Evolutionary conservation across 1,284 basidiomycete species (phyloP), one percentile per base, ranked within the genome.

Genomic region (Puccinia horiana): DNA sequence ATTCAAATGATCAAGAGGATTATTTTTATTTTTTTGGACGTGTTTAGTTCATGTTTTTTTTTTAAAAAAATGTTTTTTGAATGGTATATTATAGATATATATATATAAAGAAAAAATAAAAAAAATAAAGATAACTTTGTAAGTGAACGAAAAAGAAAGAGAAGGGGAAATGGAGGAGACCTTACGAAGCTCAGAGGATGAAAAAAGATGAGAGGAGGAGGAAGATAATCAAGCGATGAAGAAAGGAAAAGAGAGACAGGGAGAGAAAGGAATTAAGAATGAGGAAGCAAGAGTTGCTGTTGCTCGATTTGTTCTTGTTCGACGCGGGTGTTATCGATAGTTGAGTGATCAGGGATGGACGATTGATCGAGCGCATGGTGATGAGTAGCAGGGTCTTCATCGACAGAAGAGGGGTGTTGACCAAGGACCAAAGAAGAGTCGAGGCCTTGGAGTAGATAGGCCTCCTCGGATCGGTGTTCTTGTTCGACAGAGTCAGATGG

Each of bases 341-440:
- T n/a, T 23, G 37, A 42, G 40, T 40, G 20, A 0, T 2, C 37
- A 20, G 4, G 14, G 56, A 26, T 2, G 26, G 58, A 35, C 58
- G 18, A 14, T 9, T 26, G 9, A 20, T 61, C 32, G 8, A 23
- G 8, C 11, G 56, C 9, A 20, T 58, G 26, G 5, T 1, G 12
- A 5, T 65, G 4, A 42, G 65, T 3, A 16, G 18, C 26, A n/a
- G 40, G 26, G 18, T 37, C 16, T 8, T 8, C 4, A 4, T 23
- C 9, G 32, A 29, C 9, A 52, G 29, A 26, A 8, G 47, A 32
- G 11, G 52, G 47, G 5, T 23, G 40, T 8, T 47, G 44, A 6
- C 12, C 65, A 42, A 69, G 65, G 12, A 69, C 65, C 42, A 69
- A 69, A 3, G 65, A 69, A 14, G 40, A 44, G 42, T 69, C 65